These are phyloP conservation scores for Balakata baccata DNA, from an alignment of 345 rosid species.

Conservation along the genomic window DNA sequence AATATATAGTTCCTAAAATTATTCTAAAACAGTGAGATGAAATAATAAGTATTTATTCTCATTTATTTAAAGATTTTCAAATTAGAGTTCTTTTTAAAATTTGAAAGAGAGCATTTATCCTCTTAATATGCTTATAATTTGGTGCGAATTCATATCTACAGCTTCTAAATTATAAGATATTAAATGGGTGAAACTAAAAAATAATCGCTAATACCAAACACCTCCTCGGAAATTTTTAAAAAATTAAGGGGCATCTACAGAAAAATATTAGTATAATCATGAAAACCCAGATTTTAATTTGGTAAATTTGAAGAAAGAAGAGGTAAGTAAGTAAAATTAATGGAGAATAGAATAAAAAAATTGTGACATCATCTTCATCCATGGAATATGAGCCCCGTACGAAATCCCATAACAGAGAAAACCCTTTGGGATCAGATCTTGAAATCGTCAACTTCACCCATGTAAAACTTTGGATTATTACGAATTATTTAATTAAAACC, in stretches of 20 bases:
- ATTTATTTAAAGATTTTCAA: too few relatives aligned
- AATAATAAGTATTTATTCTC: too few relatives aligned
- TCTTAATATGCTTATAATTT: too few relatives aligned
- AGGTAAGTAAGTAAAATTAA: background rate
- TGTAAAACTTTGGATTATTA: background rate
- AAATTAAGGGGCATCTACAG: background rate
- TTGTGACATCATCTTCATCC: conserved; percentile 21
- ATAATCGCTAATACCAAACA: too few relatives aligned
- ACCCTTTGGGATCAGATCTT: conserved; percentile 31
- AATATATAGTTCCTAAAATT: too few relatives aligned
- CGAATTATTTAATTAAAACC: background rate
- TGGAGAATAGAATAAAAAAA: background rate
- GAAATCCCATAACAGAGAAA: conserved; percentile 23
- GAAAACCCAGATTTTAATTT: background rate
- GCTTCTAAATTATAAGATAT: too few relatives aligned
- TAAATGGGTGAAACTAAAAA: too few relatives aligned
- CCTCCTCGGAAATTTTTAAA: background rate
- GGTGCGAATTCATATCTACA: too few relatives aligned
- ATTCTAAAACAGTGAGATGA: too few relatives aligned
- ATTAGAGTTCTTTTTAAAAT: too few relatives aligned
- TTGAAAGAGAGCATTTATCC: too few relatives aligned
- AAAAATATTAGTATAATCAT: too few relatives aligned
- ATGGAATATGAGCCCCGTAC: conserved; percentile 27
- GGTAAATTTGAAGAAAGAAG: background rate
- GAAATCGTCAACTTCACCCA: conserved; percentile 33